Base-by-base conservation (phyloP, 148 eudicot species). In the Gaultheria prostrata region DNA sequence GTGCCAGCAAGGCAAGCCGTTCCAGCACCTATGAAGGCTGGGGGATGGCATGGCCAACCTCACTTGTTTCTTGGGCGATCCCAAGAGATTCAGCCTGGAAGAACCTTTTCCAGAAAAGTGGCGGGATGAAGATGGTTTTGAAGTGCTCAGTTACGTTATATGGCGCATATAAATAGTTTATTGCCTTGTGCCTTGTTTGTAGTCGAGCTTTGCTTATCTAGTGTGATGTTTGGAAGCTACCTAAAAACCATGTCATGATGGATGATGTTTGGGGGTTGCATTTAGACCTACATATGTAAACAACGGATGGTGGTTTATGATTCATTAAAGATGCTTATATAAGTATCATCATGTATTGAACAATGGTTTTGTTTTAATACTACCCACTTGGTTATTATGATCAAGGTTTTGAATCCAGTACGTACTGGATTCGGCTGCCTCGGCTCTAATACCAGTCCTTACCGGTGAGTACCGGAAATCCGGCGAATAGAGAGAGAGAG, bases 21-120 rank as follows among this genome's bases (percentile, higher is more conserved):
- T 43, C 95, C 95, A 24, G 87, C 89, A 57, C 97, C 98, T 61
- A 93, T 94, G 96, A 95, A 92, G 83, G 98, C 98, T 80, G 98
- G 96, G 82, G 95, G 98, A 82, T 92, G 95, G 94, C 91, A 94
- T 89, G 90, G 91, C 3, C 92, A 86, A 53, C 86, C 91, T 85
- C 87, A 89, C 73, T 77, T 88, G 88, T 88, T 86, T 79, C 84
- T 80, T 81, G 93, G 90, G 72, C 89, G 89, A 50, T 81, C 95
- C 33, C 91, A 88, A 83, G 91, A 91, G 79, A 82, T 88, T 74
- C 92, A 88, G 51, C 85, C 91, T 75, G 85, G 89, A 43, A 88
- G 94, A 87, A 81, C 87, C 43, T 86, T 89, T 59, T 79, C 87
- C 20, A 87, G 97, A 82, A 95, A 93, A 85, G 97, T 92, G 72